Evolutionary conservation across 1,284 basidiomycete genomes (phyloP).

Genomic region (Rhodotorula sp.): DNA sequence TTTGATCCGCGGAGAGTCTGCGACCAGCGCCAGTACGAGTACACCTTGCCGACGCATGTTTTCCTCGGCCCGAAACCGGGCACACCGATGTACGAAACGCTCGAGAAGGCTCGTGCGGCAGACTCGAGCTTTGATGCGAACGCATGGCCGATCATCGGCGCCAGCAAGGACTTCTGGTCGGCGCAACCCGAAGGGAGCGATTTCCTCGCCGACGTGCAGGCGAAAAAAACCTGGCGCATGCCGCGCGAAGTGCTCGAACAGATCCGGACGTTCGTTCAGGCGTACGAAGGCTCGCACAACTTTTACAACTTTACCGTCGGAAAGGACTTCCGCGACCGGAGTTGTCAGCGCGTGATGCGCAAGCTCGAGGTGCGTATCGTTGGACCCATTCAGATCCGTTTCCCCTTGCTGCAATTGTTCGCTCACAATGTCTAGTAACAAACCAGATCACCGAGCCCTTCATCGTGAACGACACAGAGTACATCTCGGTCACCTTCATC

Average conservation of each 20-base stretch:
- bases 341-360: slow-evolving; percentile 68
- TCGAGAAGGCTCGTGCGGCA: slow-evolving; percentile 46
- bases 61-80: slow-evolving; percentile 85
- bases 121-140: background rate
- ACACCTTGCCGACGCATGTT: slow-evolving; percentile 92
- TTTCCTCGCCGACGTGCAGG: slow-evolving; percentile 28
- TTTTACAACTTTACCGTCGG: slow-evolving; percentile 97
- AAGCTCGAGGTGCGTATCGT: slow-evolving; percentile 64
- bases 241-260: slow-evolving; percentile 57
- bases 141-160: slow-evolving; percentile 24
- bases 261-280: slow-evolving; percentile 60
- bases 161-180: slow-evolving; percentile 22
- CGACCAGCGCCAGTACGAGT: slow-evolving; percentile 94
- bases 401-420: background rate
- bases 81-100: slow-evolving; percentile 60
- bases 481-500: slow-evolving; percentile 90
- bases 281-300: slow-evolving; percentile 73
- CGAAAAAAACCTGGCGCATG: slow-evolving; percentile 70
- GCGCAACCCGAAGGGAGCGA: slow-evolving; percentile 18
- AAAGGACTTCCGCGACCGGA: slow-evolving; percentile 57
- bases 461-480: slow-evolving; percentile 86
- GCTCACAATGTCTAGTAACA: background rate
- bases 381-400: background rate
- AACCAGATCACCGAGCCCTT: slow-evolving; percentile 69
- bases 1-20: slow-evolving; percentile 86